Evolutionary conservation across 345 rosid species (phyloP).

Genomic region (Kernera saxatilis): DNA sequence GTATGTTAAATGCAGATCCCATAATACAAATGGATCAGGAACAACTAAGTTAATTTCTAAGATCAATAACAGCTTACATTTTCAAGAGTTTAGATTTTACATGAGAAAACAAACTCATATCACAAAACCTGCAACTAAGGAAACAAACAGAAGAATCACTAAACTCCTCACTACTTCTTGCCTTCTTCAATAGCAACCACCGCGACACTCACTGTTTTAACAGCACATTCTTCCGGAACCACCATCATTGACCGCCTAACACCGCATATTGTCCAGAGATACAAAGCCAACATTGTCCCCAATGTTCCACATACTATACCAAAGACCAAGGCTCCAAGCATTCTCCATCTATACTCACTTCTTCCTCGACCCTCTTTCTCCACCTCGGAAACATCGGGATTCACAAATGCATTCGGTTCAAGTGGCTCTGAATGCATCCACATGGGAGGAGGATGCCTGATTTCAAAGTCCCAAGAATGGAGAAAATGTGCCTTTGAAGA

Average conservation of each 20-base stretch:
- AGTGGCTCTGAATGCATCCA: conserved; percentile 77
- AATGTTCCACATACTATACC: conserved; percentile 65
- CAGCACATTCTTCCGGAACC: conserved; percentile 54
- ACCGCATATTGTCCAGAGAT: conserved; percentile 58
- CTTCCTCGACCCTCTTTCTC: neutral
- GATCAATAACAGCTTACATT: conserved; percentile 18
- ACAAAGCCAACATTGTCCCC: conserved; percentile 48
- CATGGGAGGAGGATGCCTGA: conserved; percentile 41
- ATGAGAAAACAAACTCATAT: conserved; percentile 31
- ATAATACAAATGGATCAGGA: neutral
- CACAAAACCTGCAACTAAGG: conserved; percentile 35
- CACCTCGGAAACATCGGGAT: neutral
- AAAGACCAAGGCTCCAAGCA: conserved; percentile 49
- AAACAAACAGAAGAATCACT: neutral
- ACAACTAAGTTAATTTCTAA: neutral
- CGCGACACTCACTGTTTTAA: conserved; percentile 28
- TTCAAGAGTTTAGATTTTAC: conserved; percentile 36
- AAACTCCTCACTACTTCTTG: conserved; percentile 34
- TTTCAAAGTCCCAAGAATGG: conserved; percentile 62
- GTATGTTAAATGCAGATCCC: neutral
- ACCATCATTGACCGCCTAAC: conserved; percentile 59
- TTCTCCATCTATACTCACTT: conserved; percentile 45
- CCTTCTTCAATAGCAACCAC: conserved; percentile 47
- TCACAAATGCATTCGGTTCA: conserved; percentile 36
- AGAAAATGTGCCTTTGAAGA: conserved; percentile 49